phyloP scores from a whole-genome alignment of 352 stramenopile genomes.

The Phytophthora europaea region DNA sequence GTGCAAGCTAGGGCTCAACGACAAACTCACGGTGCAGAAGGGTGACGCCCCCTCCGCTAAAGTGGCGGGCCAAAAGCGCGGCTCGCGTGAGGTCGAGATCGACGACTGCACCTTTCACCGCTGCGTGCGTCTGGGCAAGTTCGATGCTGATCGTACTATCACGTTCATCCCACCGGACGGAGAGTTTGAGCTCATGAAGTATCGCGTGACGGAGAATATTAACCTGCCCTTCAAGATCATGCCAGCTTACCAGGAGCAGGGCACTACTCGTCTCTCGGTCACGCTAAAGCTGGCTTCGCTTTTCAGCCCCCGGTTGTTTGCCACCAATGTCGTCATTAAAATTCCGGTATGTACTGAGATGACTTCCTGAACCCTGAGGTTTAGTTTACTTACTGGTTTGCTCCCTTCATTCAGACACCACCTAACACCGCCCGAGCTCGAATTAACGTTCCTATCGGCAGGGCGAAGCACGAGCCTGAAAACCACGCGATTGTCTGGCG shows the following conservation, averaged over 20 bases:
- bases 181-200: slow-evolving; percentile 99
- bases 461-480: slow-evolving; percentile 98
- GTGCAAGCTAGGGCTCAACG: slow-evolving; percentile 99
- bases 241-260: slow-evolving; percentile 97
- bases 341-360: slow-evolving; percentile 62
- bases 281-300: slow-evolving; percentile 92
- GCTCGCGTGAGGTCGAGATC: slow-evolving; percentile 90
- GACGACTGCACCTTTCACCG: slow-evolving; percentile 99
- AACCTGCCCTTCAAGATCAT: slow-evolving; percentile 99
- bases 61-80: slow-evolving; percentile 77
- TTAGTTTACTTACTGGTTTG: neutral
- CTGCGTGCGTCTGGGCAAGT: slow-evolving; percentile 98
- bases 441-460: slow-evolving; percentile 96
- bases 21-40: slow-evolving; percentile 99
- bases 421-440: slow-evolving; percentile 97
- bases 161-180: slow-evolving; percentile 99
- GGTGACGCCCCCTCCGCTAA: slow-evolving; percentile 71
- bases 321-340: slow-evolving; percentile 98
- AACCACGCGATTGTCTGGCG: slow-evolving; percentile 99
- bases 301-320: slow-evolving; percentile 97
- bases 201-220: slow-evolving; percentile 98
- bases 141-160: slow-evolving; percentile 97
- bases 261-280: slow-evolving; percentile 79
- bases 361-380: neutral
- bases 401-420: slow-evolving; percentile 55